Percentiles rank a stretch among this genome's conserved stretches.
Conservation (phyloP, 1,139 yeast genomes). For the Magnusiomyces ingens region DNA sequence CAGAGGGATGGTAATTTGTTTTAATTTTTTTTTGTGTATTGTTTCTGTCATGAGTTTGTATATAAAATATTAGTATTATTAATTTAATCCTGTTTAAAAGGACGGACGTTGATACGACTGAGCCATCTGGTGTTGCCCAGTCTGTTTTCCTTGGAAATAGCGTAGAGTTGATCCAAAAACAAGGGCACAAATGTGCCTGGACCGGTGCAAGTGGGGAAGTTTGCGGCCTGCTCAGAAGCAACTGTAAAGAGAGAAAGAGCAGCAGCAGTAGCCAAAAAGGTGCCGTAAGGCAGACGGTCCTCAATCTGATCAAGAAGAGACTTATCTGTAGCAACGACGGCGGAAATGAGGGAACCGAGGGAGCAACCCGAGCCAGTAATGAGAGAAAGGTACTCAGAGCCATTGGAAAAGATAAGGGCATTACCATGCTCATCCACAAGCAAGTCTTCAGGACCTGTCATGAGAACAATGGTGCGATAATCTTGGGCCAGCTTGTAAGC, state of each 20-base stretch:
- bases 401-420: constrained; percentile 42
- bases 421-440: constrained; percentile 40
- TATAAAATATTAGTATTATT: neutral
- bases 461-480: constrained; percentile 58
- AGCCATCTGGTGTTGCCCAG: constrained; percentile 5
- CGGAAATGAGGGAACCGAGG: constrained; percentile 65
- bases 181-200: constrained; percentile 49
- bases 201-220: constrained; percentile 23
- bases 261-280: constrained; percentile 45
- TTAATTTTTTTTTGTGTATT: neutral
- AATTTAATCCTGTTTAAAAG: neutral
- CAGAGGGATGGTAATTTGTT: constrained; percentile 19
- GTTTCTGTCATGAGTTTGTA: neutral
- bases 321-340: constrained; percentile 41
- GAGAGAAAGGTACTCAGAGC: constrained; percentile 58
- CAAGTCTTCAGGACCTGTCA: constrained; percentile 54
- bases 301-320: constrained; percentile 29
- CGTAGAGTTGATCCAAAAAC: constrained; percentile 43
- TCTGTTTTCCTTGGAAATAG: constrained; percentile 14
- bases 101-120: neutral
- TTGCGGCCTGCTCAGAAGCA: constrained; percentile 45
- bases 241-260: constrained; percentile 60
- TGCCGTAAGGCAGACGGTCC: constrained; percentile 22
- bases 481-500: constrained; percentile 50
- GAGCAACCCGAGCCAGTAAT: constrained; percentile 92